Evolutionary conservation across 352 stramenopile genomes (phyloP).

Genomic region (Pythium diclinum): DNA sequence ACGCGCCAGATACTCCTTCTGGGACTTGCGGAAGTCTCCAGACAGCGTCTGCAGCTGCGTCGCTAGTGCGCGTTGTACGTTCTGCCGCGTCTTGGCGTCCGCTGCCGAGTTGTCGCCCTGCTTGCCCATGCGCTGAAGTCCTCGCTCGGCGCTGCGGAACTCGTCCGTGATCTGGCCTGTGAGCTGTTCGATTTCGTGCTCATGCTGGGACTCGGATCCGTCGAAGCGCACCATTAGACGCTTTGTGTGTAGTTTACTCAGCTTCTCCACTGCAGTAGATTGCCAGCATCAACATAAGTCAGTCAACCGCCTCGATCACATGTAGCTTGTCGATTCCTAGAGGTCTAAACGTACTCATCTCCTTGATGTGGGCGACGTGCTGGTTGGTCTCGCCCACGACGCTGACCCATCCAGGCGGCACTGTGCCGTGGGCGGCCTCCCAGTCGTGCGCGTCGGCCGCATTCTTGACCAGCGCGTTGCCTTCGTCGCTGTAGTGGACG

Average conservation of each 20-base stretch:
- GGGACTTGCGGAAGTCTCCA: conserved; percentile 94
- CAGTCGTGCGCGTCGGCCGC: conserved; percentile 32
- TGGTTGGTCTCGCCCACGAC: conserved; percentile 78
- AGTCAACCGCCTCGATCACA: background rate
- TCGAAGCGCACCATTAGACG: conserved; percentile 87
- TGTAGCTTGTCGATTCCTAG: background rate
- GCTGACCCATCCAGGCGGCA: conserved; percentile 73
- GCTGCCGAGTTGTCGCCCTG: conserved; percentile 70
- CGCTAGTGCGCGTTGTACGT: conserved; percentile 88
- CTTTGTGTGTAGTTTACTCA: conserved; percentile 82
- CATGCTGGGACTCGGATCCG: conserved; percentile 79
- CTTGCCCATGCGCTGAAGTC: conserved; percentile 70
- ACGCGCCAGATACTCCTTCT: conserved; percentile 97
- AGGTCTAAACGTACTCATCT: conserved; percentile 56
- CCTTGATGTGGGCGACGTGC: conserved; percentile 77
- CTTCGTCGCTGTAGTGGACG: conserved; percentile 61
- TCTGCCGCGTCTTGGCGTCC: conserved; percentile 82
- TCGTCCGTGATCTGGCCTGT: conserved; percentile 80
- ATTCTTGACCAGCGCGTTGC: conserved; percentile 67
- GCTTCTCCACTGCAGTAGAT: conserved; percentile 64
- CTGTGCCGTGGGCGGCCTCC: conserved; percentile 34
- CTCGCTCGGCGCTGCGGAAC: conserved; percentile 77
- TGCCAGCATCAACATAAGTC: background rate
- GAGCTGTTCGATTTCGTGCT: conserved; percentile 80
- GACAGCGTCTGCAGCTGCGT: conserved; percentile 97